phyloP scores from a whole-genome alignment of 345 rosid genomes.

The Aurinia saxatilis region DNA sequence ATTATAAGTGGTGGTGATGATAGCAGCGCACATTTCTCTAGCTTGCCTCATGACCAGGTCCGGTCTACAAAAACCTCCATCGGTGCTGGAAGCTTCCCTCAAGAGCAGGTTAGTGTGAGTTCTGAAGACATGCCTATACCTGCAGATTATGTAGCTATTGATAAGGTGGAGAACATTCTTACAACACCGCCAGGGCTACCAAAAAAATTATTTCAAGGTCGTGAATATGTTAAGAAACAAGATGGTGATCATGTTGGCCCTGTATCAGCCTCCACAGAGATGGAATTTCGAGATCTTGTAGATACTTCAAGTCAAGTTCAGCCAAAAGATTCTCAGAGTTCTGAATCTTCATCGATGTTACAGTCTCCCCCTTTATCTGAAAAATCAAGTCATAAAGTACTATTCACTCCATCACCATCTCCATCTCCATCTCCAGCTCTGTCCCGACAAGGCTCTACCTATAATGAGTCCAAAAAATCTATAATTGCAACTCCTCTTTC shows the following conservation, averaged over 20 bases:
- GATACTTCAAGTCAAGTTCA: conserved; percentile 30
- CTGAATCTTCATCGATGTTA: conserved; percentile 36
- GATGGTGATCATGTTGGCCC: conserved; percentile 40
- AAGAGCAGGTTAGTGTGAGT: conserved; percentile 64
- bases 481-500: conserved; percentile 46
- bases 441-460: conserved; percentile 53
- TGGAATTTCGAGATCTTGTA: conserved; percentile 30
- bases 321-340: conserved; percentile 46
- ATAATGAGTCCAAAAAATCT: conserved; percentile 43
- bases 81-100: conserved; percentile 74
- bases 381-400: conserved; percentile 46
- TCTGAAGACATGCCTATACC: conserved; percentile 53
- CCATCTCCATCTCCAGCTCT: conserved; percentile 52
- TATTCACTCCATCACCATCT: conserved; percentile 39
- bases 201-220: conserved; percentile 33
- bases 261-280: conserved; percentile 44
- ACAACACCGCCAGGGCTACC: conserved; percentile 33
- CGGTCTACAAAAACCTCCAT: conserved; percentile 70
- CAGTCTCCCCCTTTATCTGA: conserved; percentile 73
- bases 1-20: conserved; percentile 57
- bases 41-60: conserved; percentile 70
- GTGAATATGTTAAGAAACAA: conserved; percentile 31
- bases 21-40: conserved; percentile 54
- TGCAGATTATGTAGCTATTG: conserved; percentile 31
- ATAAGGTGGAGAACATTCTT: conserved; percentile 35